These are phyloP conservation scores for Phytophthora pluvialis DNA, from an alignment of 352 stramenopile genomes.

Conservation along the genomic window DNA sequence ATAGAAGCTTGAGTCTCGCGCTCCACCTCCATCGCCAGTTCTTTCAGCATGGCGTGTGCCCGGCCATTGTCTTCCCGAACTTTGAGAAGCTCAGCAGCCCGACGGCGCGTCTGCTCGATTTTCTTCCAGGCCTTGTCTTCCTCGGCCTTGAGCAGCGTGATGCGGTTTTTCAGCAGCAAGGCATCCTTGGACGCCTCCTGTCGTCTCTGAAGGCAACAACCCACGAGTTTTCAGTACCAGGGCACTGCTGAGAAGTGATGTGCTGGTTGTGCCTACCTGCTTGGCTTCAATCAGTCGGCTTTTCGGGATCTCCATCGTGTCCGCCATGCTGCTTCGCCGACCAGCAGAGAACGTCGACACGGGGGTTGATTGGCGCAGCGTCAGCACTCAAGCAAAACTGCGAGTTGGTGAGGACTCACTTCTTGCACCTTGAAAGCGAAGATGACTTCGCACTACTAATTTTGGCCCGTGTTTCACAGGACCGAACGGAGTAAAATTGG, in stretches of 20 bases:
- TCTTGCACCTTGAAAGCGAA: neutral
- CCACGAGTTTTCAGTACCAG: slow-evolving; percentile 1
- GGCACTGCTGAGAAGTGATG: neutral
- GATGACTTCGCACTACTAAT: slow-evolving; percentile 24
- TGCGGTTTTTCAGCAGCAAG: slow-evolving; percentile 79
- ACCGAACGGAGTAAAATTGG: slow-evolving; percentile 23
- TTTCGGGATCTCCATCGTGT: slow-evolving; percentile 59
- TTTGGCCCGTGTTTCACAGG: slow-evolving; percentile 16
- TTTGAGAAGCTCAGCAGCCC: slow-evolving; percentile 72
- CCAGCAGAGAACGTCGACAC: neutral
- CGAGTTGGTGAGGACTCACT: no score
- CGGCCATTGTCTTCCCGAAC: slow-evolving; percentile 72
- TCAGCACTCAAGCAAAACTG: slow-evolving; percentile 8
- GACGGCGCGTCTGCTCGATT: slow-evolving; percentile 82
- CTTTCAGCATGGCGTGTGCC: slow-evolving; percentile 66
- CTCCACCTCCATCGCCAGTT: slow-evolving; percentile 60
- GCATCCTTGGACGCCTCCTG: slow-evolving; percentile 82
- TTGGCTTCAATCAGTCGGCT: slow-evolving; percentile 83
- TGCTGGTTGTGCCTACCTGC: slow-evolving; percentile 42
- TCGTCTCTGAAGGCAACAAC: slow-evolving; percentile 56
- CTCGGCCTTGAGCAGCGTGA: slow-evolving; percentile 80
- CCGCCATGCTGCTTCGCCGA: slow-evolving; percentile 25
- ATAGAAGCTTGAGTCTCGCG: slow-evolving; percentile 76
- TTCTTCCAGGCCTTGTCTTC: slow-evolving; percentile 88
- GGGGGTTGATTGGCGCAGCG: neutral